Evolutionary conservation across 257 asterid species (phyloP), one percentile per base, ranked within the genome.

Genomic region (Solanum phureja): DNA sequence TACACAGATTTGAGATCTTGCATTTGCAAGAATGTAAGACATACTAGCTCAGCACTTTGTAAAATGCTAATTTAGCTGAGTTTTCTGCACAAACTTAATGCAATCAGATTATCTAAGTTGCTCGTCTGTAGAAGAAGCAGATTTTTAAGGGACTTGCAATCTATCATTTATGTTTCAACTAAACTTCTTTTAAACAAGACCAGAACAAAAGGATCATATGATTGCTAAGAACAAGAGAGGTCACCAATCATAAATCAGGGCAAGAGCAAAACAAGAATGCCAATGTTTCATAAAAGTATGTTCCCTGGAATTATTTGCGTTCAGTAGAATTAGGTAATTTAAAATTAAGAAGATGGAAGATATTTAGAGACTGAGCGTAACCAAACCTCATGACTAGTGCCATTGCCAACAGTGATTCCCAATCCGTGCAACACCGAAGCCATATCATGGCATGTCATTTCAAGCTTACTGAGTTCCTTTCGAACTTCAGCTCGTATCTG

Each of bases 321-420:
- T 56, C 74, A 5, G 77, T 76, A 42, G 27, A 69, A 29, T 21
- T 23, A 44, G 3, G 29, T 8, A 42, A 83, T 58, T 27, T 56
- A 75, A 56, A 62, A 66, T 29, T 56, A 60, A n/a, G 75, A 14
- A 33, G 5, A 72, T 24, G 64, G 40, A 44, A 62, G 60, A 21
- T 62, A 42, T 37, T 33, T 66, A n/a, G 87, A 87, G 35, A 27
- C 40, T 13, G 76, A 75, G 88, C 19, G 77, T 29, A 90, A 24
- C 86, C 92, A 60, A 74, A 95, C 99, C 98, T 95, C 98, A 69
- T 91, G 92, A 86, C 62, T 58, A 24, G 93, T 95, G 91, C 92
- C 93, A 91, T 90, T 83, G 9, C 90, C 90, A 52, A 94, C 90
- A 34, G 40, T 29, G 62, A 94, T 88, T 77, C 98, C 99, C 85